Evolutionary conservation across 2,329 filamentous ascomycete species (phyloP).

Genomic region (Pseudogymnoascus sp.): DNA sequence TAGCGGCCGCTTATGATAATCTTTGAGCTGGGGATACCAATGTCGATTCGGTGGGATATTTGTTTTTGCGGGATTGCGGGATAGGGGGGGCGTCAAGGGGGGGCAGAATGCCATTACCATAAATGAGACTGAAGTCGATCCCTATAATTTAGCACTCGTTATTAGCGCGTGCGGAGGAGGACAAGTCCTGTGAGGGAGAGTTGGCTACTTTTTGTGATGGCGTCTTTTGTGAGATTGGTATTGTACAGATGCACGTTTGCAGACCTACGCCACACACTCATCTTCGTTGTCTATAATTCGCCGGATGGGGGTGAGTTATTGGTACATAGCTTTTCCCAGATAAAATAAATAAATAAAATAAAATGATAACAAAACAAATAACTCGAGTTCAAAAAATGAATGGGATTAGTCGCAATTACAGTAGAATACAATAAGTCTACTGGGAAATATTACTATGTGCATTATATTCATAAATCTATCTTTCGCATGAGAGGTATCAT

Average conservation of each 20-base stretch:
- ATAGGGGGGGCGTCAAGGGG: background rate
- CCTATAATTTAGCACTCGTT: constrained; percentile 5
- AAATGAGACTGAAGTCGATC: background rate
- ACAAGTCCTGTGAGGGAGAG: background rate
- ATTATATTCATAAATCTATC: background rate
- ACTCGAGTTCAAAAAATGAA: background rate
- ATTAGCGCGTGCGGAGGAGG: background rate
- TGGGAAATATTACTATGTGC: background rate
- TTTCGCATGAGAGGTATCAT: background rate
- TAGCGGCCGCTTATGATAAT: constrained; percentile 26
- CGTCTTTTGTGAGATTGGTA: background rate
- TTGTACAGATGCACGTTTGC: constrained; percentile 3
- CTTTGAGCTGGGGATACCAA: constrained; percentile 12
- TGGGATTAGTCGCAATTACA: background rate
- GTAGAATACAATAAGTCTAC: background rate
- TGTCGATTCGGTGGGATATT: background rate
- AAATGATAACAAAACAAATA: background rate
- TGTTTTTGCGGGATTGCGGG: background rate
- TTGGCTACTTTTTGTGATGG: background rate
- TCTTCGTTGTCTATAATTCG: constrained; percentile 4
- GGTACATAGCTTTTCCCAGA: background rate
- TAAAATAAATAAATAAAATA: background rate
- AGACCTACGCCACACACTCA: background rate
- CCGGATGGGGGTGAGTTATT: background rate
- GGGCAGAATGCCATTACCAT: background rate